Evolutionary conservation across 2,329 filamentous ascomycete species (phyloP).

Genomic region (Diaporthe sp.): DNA sequence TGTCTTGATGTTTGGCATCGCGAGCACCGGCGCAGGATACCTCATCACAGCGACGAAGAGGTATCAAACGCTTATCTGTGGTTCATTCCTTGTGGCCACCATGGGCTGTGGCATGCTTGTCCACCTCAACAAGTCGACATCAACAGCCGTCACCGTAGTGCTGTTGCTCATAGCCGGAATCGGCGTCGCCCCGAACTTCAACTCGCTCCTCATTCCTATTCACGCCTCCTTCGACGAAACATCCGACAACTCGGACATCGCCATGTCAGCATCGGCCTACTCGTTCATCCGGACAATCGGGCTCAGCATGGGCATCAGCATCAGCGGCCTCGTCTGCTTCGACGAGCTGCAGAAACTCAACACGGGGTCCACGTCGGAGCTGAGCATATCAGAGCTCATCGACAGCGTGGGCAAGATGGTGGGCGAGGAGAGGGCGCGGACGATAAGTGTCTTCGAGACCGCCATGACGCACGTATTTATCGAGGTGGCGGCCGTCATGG

Average conservation of each 20-base stretch:
- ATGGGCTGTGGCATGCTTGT: constrained; percentile 29
- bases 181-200: constrained; percentile 34
- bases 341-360: constrained; percentile 23
- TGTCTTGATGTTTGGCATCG: constrained; percentile 70
- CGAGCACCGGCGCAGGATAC: constrained; percentile 45
- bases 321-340: constrained; percentile 37
- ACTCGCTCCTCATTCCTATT: constrained; percentile 34
- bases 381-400: constrained; percentile 29
- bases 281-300: constrained; percentile 37
- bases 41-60: constrained; percentile 34
- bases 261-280: constrained; percentile 30
- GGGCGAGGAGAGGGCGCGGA: background rate
- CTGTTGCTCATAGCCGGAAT: constrained; percentile 31
- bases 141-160: constrained; percentile 18
- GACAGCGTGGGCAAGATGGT: background rate
- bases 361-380: background rate
- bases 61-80: constrained; percentile 29
- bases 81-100: constrained; percentile 8
- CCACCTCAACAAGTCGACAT: constrained; percentile 10
- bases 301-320: constrained; percentile 34
- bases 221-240: constrained; percentile 35
- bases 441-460: background rate
- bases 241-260: constrained; percentile 33
- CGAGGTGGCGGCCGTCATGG: constrained; percentile 32
- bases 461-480: constrained; percentile 34